Evolutionary conservation across 75 land plant species (phyloP).

Genomic region (Selaginella tamariscina): DNA sequence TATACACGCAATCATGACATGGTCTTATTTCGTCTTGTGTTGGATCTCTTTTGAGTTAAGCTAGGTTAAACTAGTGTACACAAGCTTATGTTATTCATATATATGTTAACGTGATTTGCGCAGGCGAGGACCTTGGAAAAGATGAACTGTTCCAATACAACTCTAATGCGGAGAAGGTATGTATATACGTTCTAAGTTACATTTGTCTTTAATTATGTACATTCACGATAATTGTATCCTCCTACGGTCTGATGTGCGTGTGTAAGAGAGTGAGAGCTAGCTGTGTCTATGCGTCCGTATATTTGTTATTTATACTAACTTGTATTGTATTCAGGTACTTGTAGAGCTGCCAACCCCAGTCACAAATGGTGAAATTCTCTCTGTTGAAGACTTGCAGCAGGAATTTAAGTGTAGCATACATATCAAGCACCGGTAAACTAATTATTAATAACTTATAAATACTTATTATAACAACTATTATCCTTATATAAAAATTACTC

Average conservation of each 20-base stretch:
- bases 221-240: background rate
- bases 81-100: too few species aligned
- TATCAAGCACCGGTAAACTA: constrained; percentile 81
- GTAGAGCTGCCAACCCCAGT: constrained; percentile 68
- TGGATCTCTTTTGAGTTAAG: too few species aligned
- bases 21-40: too few species aligned
- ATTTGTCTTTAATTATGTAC: background rate
- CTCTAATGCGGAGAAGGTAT: constrained; percentile 76
- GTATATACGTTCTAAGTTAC: background rate
- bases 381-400: constrained; percentile 85
- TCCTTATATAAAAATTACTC: background rate
- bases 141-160: constrained; percentile 61
- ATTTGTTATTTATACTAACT: background rate
- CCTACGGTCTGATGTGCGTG: constrained; percentile 1
- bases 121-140: constrained; percentile 88
- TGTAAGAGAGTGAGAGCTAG: background rate
- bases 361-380: constrained; percentile 49
- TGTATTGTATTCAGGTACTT: constrained; percentile 35
- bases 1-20: too few species aligned
- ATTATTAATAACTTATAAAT: background rate
- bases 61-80: too few species aligned
- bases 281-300: background rate
- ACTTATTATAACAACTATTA: background rate
- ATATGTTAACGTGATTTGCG: too few species aligned
- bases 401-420: constrained; percentile 71